Evolutionary conservation across 2,329 filamentous ascomycete genomes (phyloP).

Genomic region (Plectosphaerella plurivora): DNA sequence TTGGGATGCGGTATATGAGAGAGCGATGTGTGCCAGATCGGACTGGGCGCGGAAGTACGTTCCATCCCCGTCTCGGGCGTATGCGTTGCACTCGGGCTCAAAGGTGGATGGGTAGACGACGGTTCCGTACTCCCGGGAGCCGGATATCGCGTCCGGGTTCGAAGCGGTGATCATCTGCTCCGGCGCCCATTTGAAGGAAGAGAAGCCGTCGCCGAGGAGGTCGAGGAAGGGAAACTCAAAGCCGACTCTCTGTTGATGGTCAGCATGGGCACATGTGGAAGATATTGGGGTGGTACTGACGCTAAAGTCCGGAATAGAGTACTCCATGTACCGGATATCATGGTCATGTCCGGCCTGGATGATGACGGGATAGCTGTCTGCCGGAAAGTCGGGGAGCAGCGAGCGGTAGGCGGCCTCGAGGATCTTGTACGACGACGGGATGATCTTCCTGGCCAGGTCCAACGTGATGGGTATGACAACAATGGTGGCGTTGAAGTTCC

Average conservation of each 20-base stretch:
- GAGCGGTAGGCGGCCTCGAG: conserved; percentile 41
- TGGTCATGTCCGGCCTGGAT: conserved; percentile 46
- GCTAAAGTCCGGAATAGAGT: conserved; percentile 39
- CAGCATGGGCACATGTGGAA: neutral
- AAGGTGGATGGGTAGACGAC: conserved; percentile 35
- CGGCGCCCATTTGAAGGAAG: conserved; percentile 46
- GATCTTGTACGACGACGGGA: conserved; percentile 45
- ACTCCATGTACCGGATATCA: conserved; percentile 38
- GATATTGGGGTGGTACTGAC: conserved; percentile 25
- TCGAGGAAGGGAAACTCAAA: conserved; percentile 55
- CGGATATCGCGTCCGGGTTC: conserved; percentile 36
- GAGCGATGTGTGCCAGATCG: conserved; percentile 5
- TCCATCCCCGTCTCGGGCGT: conserved; percentile 18
- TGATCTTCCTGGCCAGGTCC: conserved; percentile 35
- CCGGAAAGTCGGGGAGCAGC: conserved; percentile 43
- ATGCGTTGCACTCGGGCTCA: conserved; percentile 45
- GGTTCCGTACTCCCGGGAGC: conserved; percentile 41
- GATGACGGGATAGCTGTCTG: conserved; percentile 48
- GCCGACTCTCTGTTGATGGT: conserved; percentile 34
- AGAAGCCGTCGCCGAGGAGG: conserved; percentile 41
- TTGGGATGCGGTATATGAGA: conserved; percentile 13
- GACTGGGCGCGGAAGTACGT: conserved; percentile 13
- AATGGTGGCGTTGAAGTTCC: conserved; percentile 49
- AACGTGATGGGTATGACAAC: conserved; percentile 47
- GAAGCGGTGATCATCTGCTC: conserved; percentile 39